Evolutionary conservation across 805 yeast genomes (phyloP).

Genomic region (Kazachstania africana): DNA sequence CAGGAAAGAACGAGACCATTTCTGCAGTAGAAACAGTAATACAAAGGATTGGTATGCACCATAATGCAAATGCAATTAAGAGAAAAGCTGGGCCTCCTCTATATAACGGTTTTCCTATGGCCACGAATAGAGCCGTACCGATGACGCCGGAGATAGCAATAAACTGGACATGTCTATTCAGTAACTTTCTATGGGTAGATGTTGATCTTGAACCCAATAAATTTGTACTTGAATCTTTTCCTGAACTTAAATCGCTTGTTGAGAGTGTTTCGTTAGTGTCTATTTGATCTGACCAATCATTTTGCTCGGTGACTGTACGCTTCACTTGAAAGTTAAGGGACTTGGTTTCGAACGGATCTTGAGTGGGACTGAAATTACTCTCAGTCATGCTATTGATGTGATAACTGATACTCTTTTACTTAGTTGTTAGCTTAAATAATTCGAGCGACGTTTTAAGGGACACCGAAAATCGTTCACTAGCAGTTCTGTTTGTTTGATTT

Average conservation of each 20-base stretch:
- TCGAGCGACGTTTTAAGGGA: too few species aligned
- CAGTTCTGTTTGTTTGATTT: too few species aligned
- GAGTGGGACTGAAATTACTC: too few species aligned
- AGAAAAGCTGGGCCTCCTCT: slow-evolving; percentile 63
- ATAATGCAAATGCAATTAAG: slow-evolving; percentile 49
- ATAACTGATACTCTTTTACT: too few species aligned
- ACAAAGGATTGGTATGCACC: slow-evolving; percentile 60
- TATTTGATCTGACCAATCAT: too few species aligned
- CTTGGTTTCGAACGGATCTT: too few species aligned
- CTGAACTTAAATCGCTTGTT: slow-evolving; percentile 1
- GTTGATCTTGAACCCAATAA: slow-evolving; percentile 9
- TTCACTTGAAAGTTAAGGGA: too few species aligned
- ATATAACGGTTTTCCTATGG: slow-evolving; percentile 52
- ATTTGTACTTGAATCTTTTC: slow-evolving; percentile 10
- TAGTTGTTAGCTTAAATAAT: too few species aligned
- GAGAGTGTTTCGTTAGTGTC: too few species aligned
- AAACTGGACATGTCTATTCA: slow-evolving; percentile 64
- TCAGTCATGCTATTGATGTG: too few species aligned
- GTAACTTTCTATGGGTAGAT: slow-evolving; percentile 36
- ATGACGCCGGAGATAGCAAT: slow-evolving; percentile 75
- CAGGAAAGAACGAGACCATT: slow-evolving; percentile 65
- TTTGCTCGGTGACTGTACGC: too few species aligned
- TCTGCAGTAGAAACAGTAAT: slow-evolving; percentile 69
- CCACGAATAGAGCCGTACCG: slow-evolving; percentile 69
- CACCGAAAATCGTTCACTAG: too few species aligned